Evolutionary conservation across 495 filamentous ascomycete genomes (phyloP).

Genomic region (Hamigera avellanea): DNA sequence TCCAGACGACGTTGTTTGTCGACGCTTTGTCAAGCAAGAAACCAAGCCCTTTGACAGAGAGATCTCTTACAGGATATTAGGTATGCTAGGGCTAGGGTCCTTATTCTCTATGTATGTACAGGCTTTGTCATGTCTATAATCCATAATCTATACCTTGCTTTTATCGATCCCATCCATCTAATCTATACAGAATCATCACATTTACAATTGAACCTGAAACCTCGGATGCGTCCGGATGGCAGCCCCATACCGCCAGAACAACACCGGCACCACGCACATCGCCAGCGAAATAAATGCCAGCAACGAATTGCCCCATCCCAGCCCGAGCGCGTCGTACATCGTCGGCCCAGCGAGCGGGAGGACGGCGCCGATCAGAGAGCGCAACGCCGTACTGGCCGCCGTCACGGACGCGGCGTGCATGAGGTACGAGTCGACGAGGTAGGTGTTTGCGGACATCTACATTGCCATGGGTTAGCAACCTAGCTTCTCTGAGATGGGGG

Average conservation of each 20-base stretch:
- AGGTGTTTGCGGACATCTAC: conserved; percentile 38
- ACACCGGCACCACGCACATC: conserved; percentile 24
- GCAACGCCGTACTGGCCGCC: conserved; percentile 44
- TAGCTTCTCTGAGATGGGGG: too few relatives aligned
- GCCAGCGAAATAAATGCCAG: conserved; percentile 35
- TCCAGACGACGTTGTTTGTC: too few relatives aligned
- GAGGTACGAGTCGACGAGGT: conserved; percentile 56
- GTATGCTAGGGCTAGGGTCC: too few relatives aligned
- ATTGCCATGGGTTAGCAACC: conserved; percentile 25
- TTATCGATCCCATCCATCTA: too few relatives aligned
- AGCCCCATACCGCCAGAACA: conserved; percentile 29
- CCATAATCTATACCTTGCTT: too few relatives aligned
- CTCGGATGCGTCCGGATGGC: not conserved
- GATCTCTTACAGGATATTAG: too few relatives aligned
- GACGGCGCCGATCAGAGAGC: conserved; percentile 50
- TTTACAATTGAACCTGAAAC: not conserved
- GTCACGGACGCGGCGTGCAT: conserved; percentile 59
- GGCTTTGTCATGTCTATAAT: too few relatives aligned
- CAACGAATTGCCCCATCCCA: conserved; percentile 35
- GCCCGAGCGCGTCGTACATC: conserved; percentile 31
- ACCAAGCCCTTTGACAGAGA: too few relatives aligned
- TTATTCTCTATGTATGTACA: too few relatives aligned
- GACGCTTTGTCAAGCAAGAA: too few relatives aligned
- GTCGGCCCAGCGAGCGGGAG: conserved; percentile 29
- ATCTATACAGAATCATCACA: too few relatives aligned